Conservation (phyloP, 306 rosid genomes). For the Echinosophora koreensis region DNA sequence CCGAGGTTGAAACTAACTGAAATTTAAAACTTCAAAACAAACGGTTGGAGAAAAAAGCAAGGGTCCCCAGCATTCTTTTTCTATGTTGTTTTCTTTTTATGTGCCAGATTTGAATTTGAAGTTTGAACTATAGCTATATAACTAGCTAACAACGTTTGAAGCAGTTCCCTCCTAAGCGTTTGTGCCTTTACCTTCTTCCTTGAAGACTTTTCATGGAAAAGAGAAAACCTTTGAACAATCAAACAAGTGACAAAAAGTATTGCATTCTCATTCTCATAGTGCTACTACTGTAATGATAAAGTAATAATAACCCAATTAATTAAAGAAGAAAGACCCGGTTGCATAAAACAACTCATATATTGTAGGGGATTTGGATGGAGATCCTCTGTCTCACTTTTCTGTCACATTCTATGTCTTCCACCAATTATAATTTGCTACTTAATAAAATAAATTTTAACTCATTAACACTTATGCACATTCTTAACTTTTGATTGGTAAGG, state of each 20-base stretch:
- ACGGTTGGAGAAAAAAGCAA: conserved; percentile 54
- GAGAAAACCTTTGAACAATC: conserved; percentile 48
- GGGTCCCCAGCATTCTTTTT: conserved; percentile 59
- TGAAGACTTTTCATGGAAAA: conserved; percentile 48
- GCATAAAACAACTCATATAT: conserved; percentile 22
- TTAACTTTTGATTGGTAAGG: no score
- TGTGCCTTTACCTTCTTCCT: conserved; percentile 43
- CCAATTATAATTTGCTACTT: no score
- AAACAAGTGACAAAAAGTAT: conserved; percentile 27
- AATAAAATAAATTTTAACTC: no score
- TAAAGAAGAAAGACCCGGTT: conserved; percentile 47
- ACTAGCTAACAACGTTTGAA: conserved; percentile 60
- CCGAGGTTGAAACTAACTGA: conserved; percentile 50
- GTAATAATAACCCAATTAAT: conserved; percentile 41
- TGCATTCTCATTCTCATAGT: conserved; percentile 31
- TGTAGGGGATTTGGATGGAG: no score
- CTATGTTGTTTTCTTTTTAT: conserved; percentile 55
- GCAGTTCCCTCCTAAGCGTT: conserved; percentile 74
- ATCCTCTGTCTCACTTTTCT: no score
- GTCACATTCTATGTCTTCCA: no score
- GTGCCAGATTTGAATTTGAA: conserved; percentile 74
- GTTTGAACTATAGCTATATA: conserved; percentile 57
- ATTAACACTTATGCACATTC: no score
- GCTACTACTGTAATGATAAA: conserved; percentile 21
- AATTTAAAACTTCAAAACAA: conserved; percentile 61